These are phyloP conservation scores for Berberis vulgaris DNA, from an alignment of 164 flowering plant genomes.

Conservation along the genomic window DNA sequence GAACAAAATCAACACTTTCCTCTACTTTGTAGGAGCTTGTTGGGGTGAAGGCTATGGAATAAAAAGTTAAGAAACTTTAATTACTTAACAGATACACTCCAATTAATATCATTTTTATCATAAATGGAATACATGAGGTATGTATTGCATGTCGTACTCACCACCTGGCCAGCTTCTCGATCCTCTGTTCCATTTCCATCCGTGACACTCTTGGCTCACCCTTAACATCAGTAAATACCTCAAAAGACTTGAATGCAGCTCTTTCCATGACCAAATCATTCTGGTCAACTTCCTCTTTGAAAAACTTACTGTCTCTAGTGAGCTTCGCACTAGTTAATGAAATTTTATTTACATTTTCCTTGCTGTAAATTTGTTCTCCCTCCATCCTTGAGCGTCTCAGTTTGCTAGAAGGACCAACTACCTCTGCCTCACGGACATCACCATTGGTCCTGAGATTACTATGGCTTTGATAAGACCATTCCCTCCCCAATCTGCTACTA, in stretches of 20 bases:
- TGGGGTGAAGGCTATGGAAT: no score
- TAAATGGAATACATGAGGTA: neutral
- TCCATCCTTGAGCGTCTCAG: neutral
- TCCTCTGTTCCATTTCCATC: conserved; percentile 78
- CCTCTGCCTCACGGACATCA: conserved; percentile 2
- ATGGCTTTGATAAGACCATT: conserved; percentile 6
- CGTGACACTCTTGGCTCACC: conserved; percentile 43
- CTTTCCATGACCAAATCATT: conserved; percentile 36
- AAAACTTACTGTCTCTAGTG: neutral
- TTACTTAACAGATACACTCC: no score
- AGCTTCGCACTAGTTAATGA: conserved; percentile 3
- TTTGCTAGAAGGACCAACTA: neutral
- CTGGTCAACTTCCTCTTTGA: conserved; percentile 11
- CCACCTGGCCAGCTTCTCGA: conserved; percentile 73
- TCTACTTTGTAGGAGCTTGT: no score
- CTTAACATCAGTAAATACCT: conserved; percentile 35
- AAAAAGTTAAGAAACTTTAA: no score
- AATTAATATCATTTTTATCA: neutral
- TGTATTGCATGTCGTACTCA: conserved; percentile 17
- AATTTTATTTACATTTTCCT: neutral
- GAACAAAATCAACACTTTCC: no score
- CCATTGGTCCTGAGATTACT: neutral
- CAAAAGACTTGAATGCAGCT: conserved; percentile 57
- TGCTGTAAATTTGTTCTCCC: neutral
- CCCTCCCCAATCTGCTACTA: neutral